Base-by-base conservation (phyloP, 352 stramenopile species). In the Phytophthora fragariae region DNA sequence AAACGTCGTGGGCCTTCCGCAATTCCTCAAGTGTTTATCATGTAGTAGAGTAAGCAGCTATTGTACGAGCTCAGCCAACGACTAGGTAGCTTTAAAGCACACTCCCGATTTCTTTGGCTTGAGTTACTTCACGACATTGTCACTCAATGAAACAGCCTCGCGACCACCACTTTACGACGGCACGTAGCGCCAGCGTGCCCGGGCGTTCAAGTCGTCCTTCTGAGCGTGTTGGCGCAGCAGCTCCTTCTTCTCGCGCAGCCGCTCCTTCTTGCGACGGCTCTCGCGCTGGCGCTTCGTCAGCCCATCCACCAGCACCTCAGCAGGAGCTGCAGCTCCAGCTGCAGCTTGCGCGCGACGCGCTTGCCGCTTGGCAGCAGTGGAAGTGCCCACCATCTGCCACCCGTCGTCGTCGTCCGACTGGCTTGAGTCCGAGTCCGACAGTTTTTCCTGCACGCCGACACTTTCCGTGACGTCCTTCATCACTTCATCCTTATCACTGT, bases 201-300 rank as follows among this genome's bases (percentile, higher is more conserved):
- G 86, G 14, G 87, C 87, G 67, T 96, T 77, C 49, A 94, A 64
- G 5, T 90, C 89, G 50, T 89, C 73, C 31, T 89, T 81, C 58
- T 94, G 89, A 1, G 88, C 88, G 66, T 93, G 80, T 29, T 77
- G 83, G 29, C 89, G 86, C 57, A 88, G 73, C 56, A 90, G 33
- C 33, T 94, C 89, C 70, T 92, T 93, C 37, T 92, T 80, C 76
- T 94, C 86, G 14, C 84, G 85, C 64, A 93, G 81, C 19, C 86
- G 85, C 64, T 96, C 87, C 53, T 91, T 92, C 70, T 92, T 92
- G 56, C 89, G 89, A 33, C 86, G 86, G 59, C 76, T 92, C 70
- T 96, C 86, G 2, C 89, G 87, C 75, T 95, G 88, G 37, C 85
- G 82, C 74, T 95, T 95, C 12, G 86, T 96, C 17, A 94, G 73